Base-by-base conservation (phyloP, 371 early-diverging fungal genomes). In the Actinomortierella wolfii region DNA sequence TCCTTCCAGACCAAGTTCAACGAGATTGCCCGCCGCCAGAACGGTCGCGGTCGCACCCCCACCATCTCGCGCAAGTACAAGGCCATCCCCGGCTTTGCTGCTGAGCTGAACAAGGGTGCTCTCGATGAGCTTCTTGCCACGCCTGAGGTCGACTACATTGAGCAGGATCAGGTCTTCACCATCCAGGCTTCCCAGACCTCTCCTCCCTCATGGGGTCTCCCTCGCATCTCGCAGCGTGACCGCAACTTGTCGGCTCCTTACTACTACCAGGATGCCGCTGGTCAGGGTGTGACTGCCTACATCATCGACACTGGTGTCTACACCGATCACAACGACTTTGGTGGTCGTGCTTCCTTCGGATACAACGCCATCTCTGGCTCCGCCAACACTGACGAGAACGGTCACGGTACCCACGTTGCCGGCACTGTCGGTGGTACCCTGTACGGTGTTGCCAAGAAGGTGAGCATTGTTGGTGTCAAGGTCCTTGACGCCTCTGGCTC, bases 371-470 rank as follows among this genome's bases (percentile, higher is more conserved):
- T 82, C 40, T 56, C 77, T 15, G 70, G 69, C 28, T 79, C 76
- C 46, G 71, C 68, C 14, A 73, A 87, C 56, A 65, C 55, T 41
- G 89, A 89, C 64, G 68, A 78, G 3, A 80, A 85, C 57, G 89
- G 89, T 14, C 87, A 89, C 54, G 94, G 94, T 51, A 89, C 92
- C 51, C 89, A 88, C 71, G 85, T 85, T 51, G 81, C 88, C 23
- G 88, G 90, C 51, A 87, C 88, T 20, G 83, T 92, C 64, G 94
- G 81, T 46, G 86, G 90, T 26, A 81, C 79, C 44, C 83, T 73
- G 0, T 89, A 82, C 76, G 98, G 96, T 68, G 91, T 96, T 48
- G 95, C 96, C 49, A 96, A 95, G 68, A 90, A 93, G 63, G 91
- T 84, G 29, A 86, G 71, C 24, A 56, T 97, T 11, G 81, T 94